Percentiles rank a stretch among this genome's conserved stretches.
Conservation (phyloP, 345 rosid species). For the Melastoma malabathricum region DNA sequence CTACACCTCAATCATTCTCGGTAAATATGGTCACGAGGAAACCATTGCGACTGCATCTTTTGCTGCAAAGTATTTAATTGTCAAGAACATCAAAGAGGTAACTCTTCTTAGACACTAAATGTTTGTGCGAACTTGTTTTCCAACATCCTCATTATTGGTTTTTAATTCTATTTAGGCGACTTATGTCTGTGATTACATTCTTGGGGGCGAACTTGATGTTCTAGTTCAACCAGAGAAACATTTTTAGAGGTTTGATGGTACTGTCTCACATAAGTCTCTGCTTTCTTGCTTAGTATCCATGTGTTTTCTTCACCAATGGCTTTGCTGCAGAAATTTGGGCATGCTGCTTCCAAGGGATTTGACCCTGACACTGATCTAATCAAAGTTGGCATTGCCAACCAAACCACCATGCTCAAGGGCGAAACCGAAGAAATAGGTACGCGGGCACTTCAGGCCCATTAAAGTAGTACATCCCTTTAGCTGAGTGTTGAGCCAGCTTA, state of each 20-base stretch:
- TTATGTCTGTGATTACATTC: constrained; percentile 88
- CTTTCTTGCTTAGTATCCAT: not conserved
- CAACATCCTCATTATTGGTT: not conserved
- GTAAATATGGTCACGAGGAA: constrained; percentile 82
- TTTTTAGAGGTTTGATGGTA: constrained; percentile 47
- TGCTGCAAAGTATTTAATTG: constrained; percentile 58
- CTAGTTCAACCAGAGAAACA: constrained; percentile 78
- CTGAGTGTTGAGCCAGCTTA: constrained; percentile 1
- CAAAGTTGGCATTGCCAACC: constrained; percentile 87
- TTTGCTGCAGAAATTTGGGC: constrained; percentile 63
- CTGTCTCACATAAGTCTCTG: not conserved
- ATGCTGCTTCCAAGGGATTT: constrained; percentile 64
- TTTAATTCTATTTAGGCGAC: constrained; percentile 32
- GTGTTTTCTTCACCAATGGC: not conserved
- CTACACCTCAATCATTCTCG: constrained; percentile 79
- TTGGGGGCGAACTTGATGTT: constrained; percentile 66
- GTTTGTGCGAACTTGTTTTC: not conserved
- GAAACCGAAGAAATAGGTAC: constrained; percentile 92
- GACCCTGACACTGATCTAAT: constrained; percentile 75
- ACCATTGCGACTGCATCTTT: constrained; percentile 87
- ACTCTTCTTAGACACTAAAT: not conserved
- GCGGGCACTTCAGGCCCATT: constrained; percentile 8
- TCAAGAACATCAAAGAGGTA: constrained; percentile 75
- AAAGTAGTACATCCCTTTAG: not conserved
- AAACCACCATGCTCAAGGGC: constrained; percentile 95